These are phyloP conservation scores for Pseudophaeomoniella oleicola DNA, from an alignment of 2,329 filamentous ascomycete species.

Conservation along the genomic window DNA sequence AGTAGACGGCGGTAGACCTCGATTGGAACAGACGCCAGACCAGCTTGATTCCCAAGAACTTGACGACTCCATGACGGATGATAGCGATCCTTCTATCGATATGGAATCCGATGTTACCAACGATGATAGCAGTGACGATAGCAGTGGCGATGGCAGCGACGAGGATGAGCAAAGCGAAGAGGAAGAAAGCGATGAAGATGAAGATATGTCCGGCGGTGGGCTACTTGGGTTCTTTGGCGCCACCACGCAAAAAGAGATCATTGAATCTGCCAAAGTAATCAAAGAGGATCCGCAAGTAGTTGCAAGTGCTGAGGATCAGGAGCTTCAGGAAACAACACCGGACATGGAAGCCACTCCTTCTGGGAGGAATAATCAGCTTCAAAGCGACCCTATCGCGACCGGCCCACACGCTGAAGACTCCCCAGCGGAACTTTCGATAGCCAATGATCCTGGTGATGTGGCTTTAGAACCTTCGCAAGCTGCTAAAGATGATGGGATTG, in stretches of 20 bases:
- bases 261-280: constrained; percentile 8
- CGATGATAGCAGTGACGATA: not conserved
- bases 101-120: not conserved
- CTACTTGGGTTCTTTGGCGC: constrained; percentile 30
- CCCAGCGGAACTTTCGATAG: not conserved
- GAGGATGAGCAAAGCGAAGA: constrained; percentile 27
- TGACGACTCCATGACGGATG: constrained; percentile 28
- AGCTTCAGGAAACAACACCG: not conserved
- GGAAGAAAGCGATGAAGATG: constrained; percentile 29
- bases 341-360: not conserved
- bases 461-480: constrained; percentile 20
- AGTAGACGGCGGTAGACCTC: too few species aligned
- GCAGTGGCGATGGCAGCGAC: constrained; percentile 2
- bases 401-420: not conserved
- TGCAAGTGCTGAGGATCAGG: not conserved
- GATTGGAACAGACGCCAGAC: constrained; percentile 10
- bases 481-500: constrained; percentile 14
- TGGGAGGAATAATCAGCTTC: too few species aligned
- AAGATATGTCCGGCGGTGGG: constrained; percentile 22
- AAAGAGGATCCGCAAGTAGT: constrained; percentile 5
- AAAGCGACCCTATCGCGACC: not conserved
- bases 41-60: constrained; percentile 24
- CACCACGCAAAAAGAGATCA: constrained; percentile 23
- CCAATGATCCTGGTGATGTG: constrained; percentile 18
- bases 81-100: constrained; percentile 25